Evolutionary conservation across 805 yeast species (phyloP).

Genomic region (Sungouiozyma intestinalis): DNA sequence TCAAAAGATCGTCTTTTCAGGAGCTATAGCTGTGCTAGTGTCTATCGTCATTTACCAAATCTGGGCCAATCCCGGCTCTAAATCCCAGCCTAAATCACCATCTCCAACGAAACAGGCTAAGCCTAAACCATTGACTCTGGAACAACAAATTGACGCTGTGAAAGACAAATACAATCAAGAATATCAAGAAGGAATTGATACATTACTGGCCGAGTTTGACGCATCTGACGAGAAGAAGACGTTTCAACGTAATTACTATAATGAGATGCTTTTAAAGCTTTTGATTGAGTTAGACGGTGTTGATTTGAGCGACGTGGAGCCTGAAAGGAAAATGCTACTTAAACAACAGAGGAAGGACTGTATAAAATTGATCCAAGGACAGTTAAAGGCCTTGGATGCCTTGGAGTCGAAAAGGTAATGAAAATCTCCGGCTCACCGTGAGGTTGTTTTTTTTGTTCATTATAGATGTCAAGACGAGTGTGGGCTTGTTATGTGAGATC

Average conservation of each 20-base stretch:
- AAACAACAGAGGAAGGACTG: conserved; percentile 49
- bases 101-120: conserved; percentile 6
- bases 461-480: too few species aligned
- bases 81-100: too few species aligned
- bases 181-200: conserved; percentile 16
- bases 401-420: conserved; percentile 5
- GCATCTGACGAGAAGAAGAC: conserved; percentile 17
- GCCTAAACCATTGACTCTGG: conserved; percentile 16
- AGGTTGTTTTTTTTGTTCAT: too few species aligned
- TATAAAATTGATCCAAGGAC: conserved; percentile 50
- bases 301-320: conserved; percentile 32
- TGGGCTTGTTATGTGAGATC: background rate
- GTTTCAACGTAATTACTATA: conserved; percentile 47
- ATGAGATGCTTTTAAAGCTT: conserved; percentile 58
- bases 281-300: conserved; percentile 58
- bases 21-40: conserved; percentile 12
- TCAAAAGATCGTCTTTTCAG: conserved; percentile 4
- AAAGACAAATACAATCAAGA: conserved; percentile 18
- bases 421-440: too few species aligned
- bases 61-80: conserved; percentile 1
- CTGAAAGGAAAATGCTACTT: conserved; percentile 37
- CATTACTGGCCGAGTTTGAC: conserved; percentile 15
- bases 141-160: conserved; percentile 21
- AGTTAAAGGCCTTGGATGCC: conserved; percentile 44
- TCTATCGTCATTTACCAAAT: conserved; percentile 12